Percentiles rank a stretch among this genome's conserved stretches.
Conservation (phyloP, 192 early-diverging fungal species). For the Umbelopsis ramanniana region DNA sequence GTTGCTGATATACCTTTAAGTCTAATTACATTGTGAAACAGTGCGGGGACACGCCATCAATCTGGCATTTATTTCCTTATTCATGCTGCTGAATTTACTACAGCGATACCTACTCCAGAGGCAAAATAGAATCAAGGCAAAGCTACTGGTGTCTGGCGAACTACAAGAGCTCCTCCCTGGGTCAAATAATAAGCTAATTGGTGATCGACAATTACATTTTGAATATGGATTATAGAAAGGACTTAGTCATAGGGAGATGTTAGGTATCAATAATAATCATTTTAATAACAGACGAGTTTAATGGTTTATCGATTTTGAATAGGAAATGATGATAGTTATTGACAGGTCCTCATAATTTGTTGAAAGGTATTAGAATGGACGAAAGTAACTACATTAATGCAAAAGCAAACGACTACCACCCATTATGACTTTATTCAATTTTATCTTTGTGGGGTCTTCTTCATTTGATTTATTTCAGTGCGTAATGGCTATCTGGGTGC, state of each 20-base stretch:
- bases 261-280: too few relatives aligned
- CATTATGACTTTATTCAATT: not conserved
- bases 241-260: too few relatives aligned
- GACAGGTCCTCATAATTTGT: too few relatives aligned
- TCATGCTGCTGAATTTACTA: conserved; percentile 28
- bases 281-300: too few relatives aligned
- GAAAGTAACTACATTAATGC: too few relatives aligned
- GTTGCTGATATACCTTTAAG: not conserved
- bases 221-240: conserved; percentile 16
- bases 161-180: not conserved
- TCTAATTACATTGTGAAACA: not conserved
- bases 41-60: conserved; percentile 34
- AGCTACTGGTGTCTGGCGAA: not conserved
- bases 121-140: conserved; percentile 19
- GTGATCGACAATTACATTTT: conserved; percentile 10
- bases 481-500: conserved; percentile 5
- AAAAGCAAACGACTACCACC: too few relatives aligned
- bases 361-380: too few relatives aligned
- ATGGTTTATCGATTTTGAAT: too few relatives aligned
- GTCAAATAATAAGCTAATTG: not conserved
- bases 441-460: not conserved
- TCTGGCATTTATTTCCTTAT: conserved; percentile 32
- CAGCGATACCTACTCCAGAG: conserved; percentile 27
- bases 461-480: not conserved
- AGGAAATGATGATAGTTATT: too few relatives aligned